These are phyloP conservation scores for Penicillium psychrosexuale DNA, from an alignment of 2,329 filamentous ascomycete species.

Conservation along the genomic window DNA sequence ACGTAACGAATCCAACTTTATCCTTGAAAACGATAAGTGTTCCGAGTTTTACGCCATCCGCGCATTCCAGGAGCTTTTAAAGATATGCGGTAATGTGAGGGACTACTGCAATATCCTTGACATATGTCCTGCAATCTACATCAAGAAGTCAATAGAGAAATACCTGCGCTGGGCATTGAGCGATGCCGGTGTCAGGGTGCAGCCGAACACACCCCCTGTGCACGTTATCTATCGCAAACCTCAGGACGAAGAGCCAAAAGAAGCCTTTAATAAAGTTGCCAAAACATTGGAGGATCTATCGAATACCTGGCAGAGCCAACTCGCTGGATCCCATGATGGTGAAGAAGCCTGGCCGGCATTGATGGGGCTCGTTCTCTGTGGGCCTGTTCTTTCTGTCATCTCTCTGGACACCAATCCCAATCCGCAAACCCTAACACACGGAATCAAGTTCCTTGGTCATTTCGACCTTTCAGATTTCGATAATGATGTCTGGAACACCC, in stretches of 20 bases:
- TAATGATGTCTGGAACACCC: slow-evolving; percentile 60
- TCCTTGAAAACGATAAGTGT: slow-evolving; percentile 45
- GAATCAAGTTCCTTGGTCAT: slow-evolving; percentile 40
- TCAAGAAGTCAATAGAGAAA: slow-evolving; percentile 42
- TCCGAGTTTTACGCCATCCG: slow-evolving; percentile 51
- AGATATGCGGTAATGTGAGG: slow-evolving; percentile 51
- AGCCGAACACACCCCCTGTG: slow-evolving; percentile 40
- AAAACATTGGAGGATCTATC: slow-evolving; percentile 45
- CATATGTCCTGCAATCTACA: slow-evolving; percentile 34
- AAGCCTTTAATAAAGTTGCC: slow-evolving; percentile 43
- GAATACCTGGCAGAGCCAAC: slow-evolving; percentile 39
- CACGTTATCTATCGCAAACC: slow-evolving; percentile 46
- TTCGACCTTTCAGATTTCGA: slow-evolving; percentile 53
- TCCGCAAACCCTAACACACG: slow-evolving; percentile 5
- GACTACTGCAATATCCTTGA: slow-evolving; percentile 45
- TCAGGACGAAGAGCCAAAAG: slow-evolving; percentile 38
- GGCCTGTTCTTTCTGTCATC: slow-evolving; percentile 53
- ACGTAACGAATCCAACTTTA: slow-evolving; percentile 38
- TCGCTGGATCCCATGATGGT: slow-evolving; percentile 8
- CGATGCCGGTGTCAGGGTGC: slow-evolving; percentile 46
- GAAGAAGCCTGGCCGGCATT: slow-evolving; percentile 46
- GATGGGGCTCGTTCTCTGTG: slow-evolving; percentile 54
- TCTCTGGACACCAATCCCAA: slow-evolving; percentile 47
- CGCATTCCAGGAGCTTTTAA: slow-evolving; percentile 50
- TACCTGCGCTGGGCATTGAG: slow-evolving; percentile 55